Evolutionary conservation across 176 grass and related monocot species (phyloP).

Genomic region (Elymus sibiricus): DNA sequence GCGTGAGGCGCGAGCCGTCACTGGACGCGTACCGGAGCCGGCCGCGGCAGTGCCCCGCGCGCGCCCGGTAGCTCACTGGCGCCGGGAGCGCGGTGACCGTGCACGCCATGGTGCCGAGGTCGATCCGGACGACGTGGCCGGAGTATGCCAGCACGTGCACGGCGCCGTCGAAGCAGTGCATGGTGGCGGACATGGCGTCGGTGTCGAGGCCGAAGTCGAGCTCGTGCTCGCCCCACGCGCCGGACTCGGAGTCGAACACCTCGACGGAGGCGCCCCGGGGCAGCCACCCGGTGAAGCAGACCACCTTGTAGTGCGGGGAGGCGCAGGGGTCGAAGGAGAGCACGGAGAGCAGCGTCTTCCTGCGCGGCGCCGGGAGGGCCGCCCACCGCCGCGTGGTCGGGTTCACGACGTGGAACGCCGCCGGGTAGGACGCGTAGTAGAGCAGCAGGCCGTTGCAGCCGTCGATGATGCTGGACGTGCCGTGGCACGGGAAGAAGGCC

Average conservation of each 20-base stretch:
- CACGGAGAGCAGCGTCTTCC: slow-evolving; percentile 58
- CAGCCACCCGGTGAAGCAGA: slow-evolving; percentile 64
- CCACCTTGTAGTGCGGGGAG: slow-evolving; percentile 56
- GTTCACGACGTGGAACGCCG: slow-evolving; percentile 76
- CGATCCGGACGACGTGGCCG: slow-evolving; percentile 53
- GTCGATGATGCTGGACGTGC: slow-evolving; percentile 67
- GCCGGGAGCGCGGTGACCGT: slow-evolving; percentile 58
- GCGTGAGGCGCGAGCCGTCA: slow-evolving; percentile 44
- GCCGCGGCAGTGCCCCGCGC: slow-evolving; percentile 60
- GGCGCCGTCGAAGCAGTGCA: slow-evolving; percentile 56
- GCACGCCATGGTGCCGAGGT: slow-evolving; percentile 49
- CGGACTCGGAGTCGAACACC: slow-evolving; percentile 57
- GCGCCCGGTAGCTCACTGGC: slow-evolving; percentile 46
- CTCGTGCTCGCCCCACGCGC: slow-evolving; percentile 44
- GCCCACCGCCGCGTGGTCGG: slow-evolving; percentile 63
- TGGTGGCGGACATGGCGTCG: slow-evolving; percentile 78
- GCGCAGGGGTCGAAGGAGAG: slow-evolving; percentile 67
- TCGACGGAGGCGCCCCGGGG: slow-evolving; percentile 55
- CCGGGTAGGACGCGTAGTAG: slow-evolving; percentile 31
- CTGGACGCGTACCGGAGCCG: slow-evolving; percentile 51
- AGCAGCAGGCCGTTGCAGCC: slow-evolving; percentile 86
- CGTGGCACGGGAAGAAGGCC: slow-evolving; percentile 68
- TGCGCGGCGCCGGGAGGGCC: slow-evolving; percentile 31
- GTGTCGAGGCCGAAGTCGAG: slow-evolving; percentile 61
- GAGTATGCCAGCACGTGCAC: slow-evolving; percentile 77